Conservation (phyloP, 2,329 filamentous ascomycete species). For the Emmonsiellopsis sp. region DNA sequence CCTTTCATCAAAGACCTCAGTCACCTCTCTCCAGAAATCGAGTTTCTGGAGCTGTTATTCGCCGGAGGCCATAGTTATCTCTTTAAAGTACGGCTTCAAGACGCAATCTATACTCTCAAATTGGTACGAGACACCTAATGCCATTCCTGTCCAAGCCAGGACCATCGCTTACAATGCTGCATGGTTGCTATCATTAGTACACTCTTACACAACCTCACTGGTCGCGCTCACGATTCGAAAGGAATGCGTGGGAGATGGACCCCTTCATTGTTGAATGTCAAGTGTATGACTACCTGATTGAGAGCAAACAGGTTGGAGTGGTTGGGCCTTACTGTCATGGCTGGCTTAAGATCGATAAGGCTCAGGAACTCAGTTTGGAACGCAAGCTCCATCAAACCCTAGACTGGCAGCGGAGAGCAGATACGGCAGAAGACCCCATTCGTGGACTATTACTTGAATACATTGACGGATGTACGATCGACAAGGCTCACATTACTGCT, state of each 20-base stretch:
- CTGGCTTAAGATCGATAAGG: slow-evolving; percentile 3
- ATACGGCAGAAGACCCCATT: slow-evolving; percentile 5
- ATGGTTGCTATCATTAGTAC: background rate
- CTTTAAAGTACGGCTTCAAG: slow-evolving; percentile 1
- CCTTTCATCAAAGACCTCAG: slow-evolving; percentile 1
- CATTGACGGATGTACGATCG: slow-evolving; percentile 4
- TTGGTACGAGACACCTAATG: background rate
- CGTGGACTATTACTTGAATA: slow-evolving; percentile 5
- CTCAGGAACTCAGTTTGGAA: background rate
- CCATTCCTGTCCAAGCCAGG: background rate
- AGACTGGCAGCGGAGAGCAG: background rate
- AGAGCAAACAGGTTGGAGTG: slow-evolving; percentile 2
- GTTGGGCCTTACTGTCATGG: slow-evolving; percentile 1
- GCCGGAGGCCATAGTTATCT: slow-evolving; percentile 1
- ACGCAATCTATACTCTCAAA: slow-evolving; percentile 5
- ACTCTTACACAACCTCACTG: slow-evolving; percentile 2
- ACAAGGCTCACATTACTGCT: slow-evolving; percentile 1
- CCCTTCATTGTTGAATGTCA: slow-evolving; percentile 10
- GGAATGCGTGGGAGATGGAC: slow-evolving; percentile 3
- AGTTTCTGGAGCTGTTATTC: slow-evolving; percentile 4
- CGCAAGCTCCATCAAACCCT: background rate
- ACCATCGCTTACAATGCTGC: background rate
- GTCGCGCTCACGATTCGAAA: slow-evolving; percentile 4
- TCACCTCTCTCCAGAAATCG: background rate
- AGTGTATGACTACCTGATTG: slow-evolving; percentile 8